Base-by-base conservation (phyloP, 2,329 filamentous ascomycete genomes). In the Calcarisporium arbuscula region DNA sequence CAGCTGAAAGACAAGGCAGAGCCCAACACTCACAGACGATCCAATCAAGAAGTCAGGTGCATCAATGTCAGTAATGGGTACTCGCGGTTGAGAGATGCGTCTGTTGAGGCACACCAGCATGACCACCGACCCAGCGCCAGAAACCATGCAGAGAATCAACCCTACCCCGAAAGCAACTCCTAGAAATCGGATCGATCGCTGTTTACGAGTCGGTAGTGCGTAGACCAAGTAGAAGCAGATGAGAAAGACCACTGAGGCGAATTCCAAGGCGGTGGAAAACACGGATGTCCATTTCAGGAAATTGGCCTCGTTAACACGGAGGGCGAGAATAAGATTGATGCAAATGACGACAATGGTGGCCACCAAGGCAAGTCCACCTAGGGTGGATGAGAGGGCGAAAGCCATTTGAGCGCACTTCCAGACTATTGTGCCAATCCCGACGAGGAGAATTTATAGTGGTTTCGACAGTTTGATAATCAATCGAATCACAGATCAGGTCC, bases 1-100 rank as follows among this genome's bases (percentile, higher is more conserved):
- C n/a, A 71, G 51, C 46, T 77, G 73, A 7, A 59, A 51, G 2
- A 57, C 49, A 38, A 70, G 68, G 6, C 67, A 58, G 25, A 70
- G 36, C 8, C 61, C 65, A 33, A 76, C 55, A 11, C 64, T 55
- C 11, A 67, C 51, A 0, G 71, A 61, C 5, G 62, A 53, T 20
- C 65, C 70, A 11, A 65, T 51, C 22, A 75, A 47, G 30, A 70
- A 30, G n/a, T 35, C 39, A 11, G 39, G 26, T 5, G 42, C 19
- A 6, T 42, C 32, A 7, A 45, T 41, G 16, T 14, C 20, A 12
- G 19, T 16, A 22, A n/a, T n/a, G n/a, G n/a, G n/a, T n/a, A n/a
- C n/a, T n/a, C n/a, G n/a, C n/a, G n/a, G n/a, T n/a, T n/a, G n/a
- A n/a, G 17, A n/a, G 30, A 12, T 33, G 39, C 12, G 44, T 45